Evolutionary conservation across 2,329 filamentous ascomycete species (phyloP).

Genomic region (Sordariomycetes sp.): DNA sequence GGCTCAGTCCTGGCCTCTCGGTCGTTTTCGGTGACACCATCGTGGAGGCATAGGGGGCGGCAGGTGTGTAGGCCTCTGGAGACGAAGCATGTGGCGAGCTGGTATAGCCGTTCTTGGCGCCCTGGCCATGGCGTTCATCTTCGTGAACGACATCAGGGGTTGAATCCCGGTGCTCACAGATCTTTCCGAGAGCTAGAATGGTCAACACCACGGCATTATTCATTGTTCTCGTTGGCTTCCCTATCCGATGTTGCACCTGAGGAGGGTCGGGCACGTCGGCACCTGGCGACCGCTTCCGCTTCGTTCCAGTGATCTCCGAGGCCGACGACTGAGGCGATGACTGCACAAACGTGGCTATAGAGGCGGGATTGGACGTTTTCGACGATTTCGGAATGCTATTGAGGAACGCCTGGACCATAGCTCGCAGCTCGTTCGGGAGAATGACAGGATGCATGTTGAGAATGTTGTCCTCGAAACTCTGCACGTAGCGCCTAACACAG

Average conservation of each 20-base stretch:
- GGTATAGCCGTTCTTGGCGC: conserved; percentile 22
- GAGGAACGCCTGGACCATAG: conserved; percentile 39
- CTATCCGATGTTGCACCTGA: conserved; percentile 19
- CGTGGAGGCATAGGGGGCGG: conserved; percentile 20
- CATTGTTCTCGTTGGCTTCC: conserved; percentile 51
- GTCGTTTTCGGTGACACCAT: conserved; percentile 38
- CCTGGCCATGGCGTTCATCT: not conserved
- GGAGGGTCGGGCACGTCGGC: conserved; percentile 19
- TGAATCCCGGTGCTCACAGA: conserved; percentile 46
- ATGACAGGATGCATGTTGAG: conserved; percentile 55
- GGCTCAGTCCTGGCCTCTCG: conserved; percentile 29
- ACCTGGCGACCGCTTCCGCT: conserved; percentile 42
- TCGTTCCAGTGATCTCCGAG: conserved; percentile 21
- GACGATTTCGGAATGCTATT: conserved; percentile 24
- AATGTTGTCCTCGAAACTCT: conserved; percentile 46
- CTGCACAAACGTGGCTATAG: conserved; percentile 3
- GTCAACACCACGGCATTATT: conserved; percentile 72
- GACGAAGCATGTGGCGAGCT: conserved; percentile 8
- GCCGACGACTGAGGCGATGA: conserved; percentile 7
- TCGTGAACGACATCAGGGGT: conserved; percentile 42
- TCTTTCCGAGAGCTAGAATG: conserved; percentile 75
- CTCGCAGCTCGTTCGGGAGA: conserved; percentile 34
- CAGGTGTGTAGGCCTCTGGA: conserved; percentile 37
- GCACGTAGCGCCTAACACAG: conserved; percentile 38
- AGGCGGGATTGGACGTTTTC: conserved; percentile 3